These are phyloP conservation scores for Phytopythium helicoides DNA, from an alignment of 352 stramenopile genomes.

Conservation along the genomic window DNA sequence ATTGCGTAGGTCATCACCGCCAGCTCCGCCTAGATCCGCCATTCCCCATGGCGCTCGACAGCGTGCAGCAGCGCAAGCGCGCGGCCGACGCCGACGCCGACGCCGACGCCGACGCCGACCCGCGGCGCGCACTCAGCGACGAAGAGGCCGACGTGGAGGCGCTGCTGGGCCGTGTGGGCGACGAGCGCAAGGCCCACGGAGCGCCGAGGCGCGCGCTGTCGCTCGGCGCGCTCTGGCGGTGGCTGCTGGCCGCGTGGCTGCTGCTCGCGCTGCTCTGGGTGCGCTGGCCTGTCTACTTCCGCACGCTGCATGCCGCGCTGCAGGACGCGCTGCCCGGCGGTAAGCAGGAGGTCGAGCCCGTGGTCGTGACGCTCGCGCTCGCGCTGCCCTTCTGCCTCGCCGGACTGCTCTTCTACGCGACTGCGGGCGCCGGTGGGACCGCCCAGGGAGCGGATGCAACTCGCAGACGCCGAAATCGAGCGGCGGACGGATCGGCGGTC, in stretches of 20 bases:
- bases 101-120: too few relatives aligned
- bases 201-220: background rate
- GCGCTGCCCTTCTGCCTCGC: conserved; percentile 34
- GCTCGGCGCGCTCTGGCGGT: background rate
- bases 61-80: conserved; percentile 5
- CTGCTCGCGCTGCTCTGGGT: conserved; percentile 40
- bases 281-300: conserved; percentile 46
- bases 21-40: background rate
- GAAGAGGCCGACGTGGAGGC: conserved; percentile 14
- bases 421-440: conserved; percentile 11
- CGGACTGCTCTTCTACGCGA: conserved; percentile 44
- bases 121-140: background rate
- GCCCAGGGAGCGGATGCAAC: background rate
- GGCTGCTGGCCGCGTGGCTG: conserved; percentile 25
- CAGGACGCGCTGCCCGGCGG: conserved; percentile 19
- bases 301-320: conserved; percentile 22
- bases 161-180: conserved; percentile 12
- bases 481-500: too few relatives aligned
- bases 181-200: conserved; percentile 7
- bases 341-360: conserved; percentile 47
- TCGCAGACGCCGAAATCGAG: background rate
- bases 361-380: conserved; percentile 32
- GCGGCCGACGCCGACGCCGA: background rate
- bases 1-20: background rate
- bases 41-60: conserved; percentile 1